These are phyloP conservation scores for Paraconiothyrium sp. DNA, from an alignment of 2,329 filamentous ascomycete species.

Conservation along the genomic window DNA sequence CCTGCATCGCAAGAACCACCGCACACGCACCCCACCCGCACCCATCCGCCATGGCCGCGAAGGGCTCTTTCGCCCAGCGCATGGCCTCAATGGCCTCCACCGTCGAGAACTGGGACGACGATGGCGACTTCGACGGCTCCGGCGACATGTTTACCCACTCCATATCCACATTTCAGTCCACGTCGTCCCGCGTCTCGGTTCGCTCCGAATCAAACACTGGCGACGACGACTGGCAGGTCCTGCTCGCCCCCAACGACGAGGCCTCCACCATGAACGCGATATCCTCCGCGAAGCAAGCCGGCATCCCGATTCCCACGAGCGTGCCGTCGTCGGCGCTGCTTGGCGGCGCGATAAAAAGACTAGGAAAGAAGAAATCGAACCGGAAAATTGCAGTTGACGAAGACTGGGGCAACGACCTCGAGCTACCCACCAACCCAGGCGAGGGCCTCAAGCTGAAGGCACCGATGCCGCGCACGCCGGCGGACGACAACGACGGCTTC, in stretches of 20 bases:
- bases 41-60: slow-evolving; percentile 43
- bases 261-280: slow-evolving; percentile 86
- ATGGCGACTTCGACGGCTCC: slow-evolving; percentile 57
- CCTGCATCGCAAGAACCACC: slow-evolving; percentile 22
- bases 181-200: slow-evolving; percentile 84
- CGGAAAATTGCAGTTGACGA: slow-evolving; percentile 58
- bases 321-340: slow-evolving; percentile 88
- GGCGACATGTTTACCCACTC: slow-evolving; percentile 79
- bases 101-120: slow-evolving; percentile 74
- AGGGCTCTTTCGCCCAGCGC: slow-evolving; percentile 50
- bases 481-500: slow-evolving; percentile 78
- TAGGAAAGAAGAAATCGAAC: slow-evolving; percentile 67
- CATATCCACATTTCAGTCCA: slow-evolving; percentile 73
- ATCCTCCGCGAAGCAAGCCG: slow-evolving; percentile 83
- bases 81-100: slow-evolving; percentile 65
- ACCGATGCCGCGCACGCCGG: slow-evolving; percentile 55
- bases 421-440: slow-evolving; percentile 50
- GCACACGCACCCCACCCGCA: slow-evolving; percentile 28
- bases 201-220: slow-evolving; percentile 79
- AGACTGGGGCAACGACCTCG: slow-evolving; percentile 62
- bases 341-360: slow-evolving; percentile 90
- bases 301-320: slow-evolving; percentile 88
- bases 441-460: slow-evolving; percentile 55
- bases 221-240: slow-evolving; percentile 88
- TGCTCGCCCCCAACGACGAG: slow-evolving; percentile 86